Percentiles rank a stretch among this genome's conserved stretches.
Evolutionary conservation across 305 asterid species (phyloP).

Genomic region (Solanum hybrid): DNA sequence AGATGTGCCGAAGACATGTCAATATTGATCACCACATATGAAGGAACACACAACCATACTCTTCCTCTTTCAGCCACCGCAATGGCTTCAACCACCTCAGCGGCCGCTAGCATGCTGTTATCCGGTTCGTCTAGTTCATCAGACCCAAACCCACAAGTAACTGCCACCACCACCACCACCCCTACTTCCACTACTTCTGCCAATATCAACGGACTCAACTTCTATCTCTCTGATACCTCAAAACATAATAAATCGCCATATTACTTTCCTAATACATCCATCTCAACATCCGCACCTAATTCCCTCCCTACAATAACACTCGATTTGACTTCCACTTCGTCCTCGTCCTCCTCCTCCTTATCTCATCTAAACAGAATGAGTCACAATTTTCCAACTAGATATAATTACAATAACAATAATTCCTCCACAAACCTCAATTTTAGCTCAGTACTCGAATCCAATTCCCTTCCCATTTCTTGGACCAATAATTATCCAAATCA

Average conservation of each 20-base stretch:
- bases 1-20: slow-evolving; percentile 38
- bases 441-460: slow-evolving; percentile 58
- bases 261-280: slow-evolving; percentile 56
- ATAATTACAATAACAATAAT: neutral
- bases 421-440: slow-evolving; percentile 67
- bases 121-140: slow-evolving; percentile 31
- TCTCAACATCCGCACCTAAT: slow-evolving; percentile 35
- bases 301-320: slow-evolving; percentile 78
- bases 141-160: slow-evolving; percentile 21
- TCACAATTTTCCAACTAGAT: slow-evolving; percentile 31
- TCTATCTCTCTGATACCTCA: slow-evolving; percentile 39
- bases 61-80: slow-evolving; percentile 41
- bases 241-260: slow-evolving; percentile 49
- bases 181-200: slow-evolving; percentile 13
- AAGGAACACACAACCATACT: slow-evolving; percentile 50
- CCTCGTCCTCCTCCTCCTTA: slow-evolving; percentile 31
- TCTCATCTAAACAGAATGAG: slow-evolving; percentile 27
- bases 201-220: slow-evolving; percentile 46
- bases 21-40: slow-evolving; percentile 37
- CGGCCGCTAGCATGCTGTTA: slow-evolving; percentile 30
- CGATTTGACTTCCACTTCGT: slow-evolving; percentile 56
- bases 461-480: slow-evolving; percentile 57
- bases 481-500: slow-evolving; percentile 38
- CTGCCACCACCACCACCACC: slow-evolving; percentile 10
- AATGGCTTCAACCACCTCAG: slow-evolving; percentile 42